Evolutionary conservation across 352 stramenopile species (phyloP).

Genomic region (Pythium grandisporangium): DNA sequence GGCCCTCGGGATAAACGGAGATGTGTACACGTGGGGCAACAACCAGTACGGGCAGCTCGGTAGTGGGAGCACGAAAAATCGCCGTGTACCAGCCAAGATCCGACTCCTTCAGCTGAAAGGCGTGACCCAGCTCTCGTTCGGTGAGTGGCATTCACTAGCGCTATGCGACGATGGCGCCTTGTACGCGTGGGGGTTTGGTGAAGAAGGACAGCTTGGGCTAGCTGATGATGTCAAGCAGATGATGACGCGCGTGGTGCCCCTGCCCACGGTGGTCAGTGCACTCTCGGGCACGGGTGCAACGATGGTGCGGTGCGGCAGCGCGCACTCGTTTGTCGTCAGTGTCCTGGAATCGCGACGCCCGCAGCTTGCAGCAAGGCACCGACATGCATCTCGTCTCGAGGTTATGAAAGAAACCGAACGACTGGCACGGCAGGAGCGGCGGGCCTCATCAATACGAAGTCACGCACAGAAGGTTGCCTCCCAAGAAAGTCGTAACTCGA

Average conservation of each 20-base stretch:
- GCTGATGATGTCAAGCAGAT: conserved; percentile 29
- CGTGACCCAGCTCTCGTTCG: conserved; percentile 40
- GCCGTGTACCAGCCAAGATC: conserved; percentile 27
- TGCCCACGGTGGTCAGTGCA: conserved; percentile 34
- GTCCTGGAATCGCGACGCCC: conserved; percentile 41
- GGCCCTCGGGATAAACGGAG: conserved; percentile 21
- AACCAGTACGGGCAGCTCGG: conserved; percentile 50
- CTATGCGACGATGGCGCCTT: conserved; percentile 38
- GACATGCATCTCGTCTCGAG: conserved; percentile 19
- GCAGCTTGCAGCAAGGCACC: conserved; percentile 32
- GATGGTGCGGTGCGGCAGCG: conserved; percentile 38
- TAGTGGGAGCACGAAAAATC: conserved; percentile 24
- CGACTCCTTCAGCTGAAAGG: conserved; percentile 29
- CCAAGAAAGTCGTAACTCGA: neutral
- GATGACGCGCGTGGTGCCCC: conserved; percentile 17
- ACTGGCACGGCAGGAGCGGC: conserved; percentile 7
- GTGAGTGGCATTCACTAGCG: conserved; percentile 69
- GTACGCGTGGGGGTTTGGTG: conserved; percentile 61
- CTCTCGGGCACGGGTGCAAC: conserved; percentile 51
- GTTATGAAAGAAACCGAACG: conserved; percentile 17
- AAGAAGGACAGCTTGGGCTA: conserved; percentile 57
- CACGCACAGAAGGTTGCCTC: neutral
- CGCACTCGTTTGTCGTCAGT: conserved; percentile 60
- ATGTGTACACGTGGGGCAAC: conserved; percentile 55
- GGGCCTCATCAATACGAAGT: conserved; percentile 10